Base-by-base conservation (phyloP, 768 basidiomycete genomes). In the Kwoniella shandongensis region DNA sequence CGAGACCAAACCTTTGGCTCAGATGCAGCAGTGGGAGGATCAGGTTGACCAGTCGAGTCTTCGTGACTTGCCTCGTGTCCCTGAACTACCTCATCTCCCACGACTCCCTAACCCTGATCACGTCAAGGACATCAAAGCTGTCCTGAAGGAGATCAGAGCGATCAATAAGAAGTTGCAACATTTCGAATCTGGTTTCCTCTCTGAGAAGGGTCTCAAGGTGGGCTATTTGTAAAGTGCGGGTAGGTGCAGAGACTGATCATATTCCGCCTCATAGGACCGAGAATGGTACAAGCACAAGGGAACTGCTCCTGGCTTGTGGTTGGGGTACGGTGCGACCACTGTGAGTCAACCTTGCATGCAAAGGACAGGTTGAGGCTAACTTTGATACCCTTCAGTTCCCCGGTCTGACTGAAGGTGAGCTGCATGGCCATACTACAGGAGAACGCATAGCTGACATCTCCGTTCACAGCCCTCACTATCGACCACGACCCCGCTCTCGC, bases 201-300 rank as follows among this genome's bases (percentile, higher is more conserved):
- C 70, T 30, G 59, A 71, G 36, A 62, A 71, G 10, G 74, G 75
- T 8, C 68, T 78, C 41, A 72, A 66, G 51, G 61, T 59, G 35
- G 50, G 68, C 44, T 46, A 17, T 0, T n/a, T n/a, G n/a, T n/a
- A n/a, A n/a, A n/a, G n/a, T n/a, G n/a, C n/a, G n/a, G n/a, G n/a
- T n/a, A n/a, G n/a, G n/a, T n/a, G 49, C 26, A 1, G 8, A 12
- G 36, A 23, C 47, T 59, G 46, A 35, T 36, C 38, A 7, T 54
- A 51, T 25, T 44, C 54, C 15, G 13, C 5, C 51, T 11, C 42
- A 0, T 40, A 67, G 60, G 72, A 72, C 17, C 59, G 77, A 39
- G 72, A 75, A 52, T 78, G 77, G 77, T 78, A 76, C 58, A 65
- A 66, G 44, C 77, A 78, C 54, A 72, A 73, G 32, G 73, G 70